Conservation (phyloP, 495 filamentous ascomycete species). For the Lasiosphaeria hispida region DNA sequence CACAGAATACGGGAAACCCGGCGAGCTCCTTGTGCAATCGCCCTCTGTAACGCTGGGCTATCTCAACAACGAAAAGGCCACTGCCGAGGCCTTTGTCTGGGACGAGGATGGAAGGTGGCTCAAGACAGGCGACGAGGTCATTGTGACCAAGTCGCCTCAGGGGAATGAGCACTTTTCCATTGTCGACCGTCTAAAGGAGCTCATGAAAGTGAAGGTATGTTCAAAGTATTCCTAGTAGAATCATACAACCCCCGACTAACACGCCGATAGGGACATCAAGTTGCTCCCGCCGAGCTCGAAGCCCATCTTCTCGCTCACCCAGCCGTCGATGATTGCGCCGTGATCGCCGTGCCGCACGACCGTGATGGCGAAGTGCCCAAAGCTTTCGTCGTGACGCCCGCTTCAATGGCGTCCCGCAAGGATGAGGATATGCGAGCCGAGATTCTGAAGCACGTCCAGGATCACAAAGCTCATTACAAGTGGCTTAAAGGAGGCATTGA, state of each 20-base stretch:
- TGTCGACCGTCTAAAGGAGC: conserved; percentile 86
- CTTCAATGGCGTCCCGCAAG: conserved; percentile 56
- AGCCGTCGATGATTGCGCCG: conserved; percentile 76
- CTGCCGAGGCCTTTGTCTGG: conserved; percentile 71
- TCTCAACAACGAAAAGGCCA: conserved; percentile 80
- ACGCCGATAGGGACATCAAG: conserved; percentile 69
- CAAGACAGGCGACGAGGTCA: conserved; percentile 81
- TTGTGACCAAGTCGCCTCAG: conserved; percentile 59
- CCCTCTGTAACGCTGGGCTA: conserved; percentile 82
- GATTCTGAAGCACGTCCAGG: conserved; percentile 73
- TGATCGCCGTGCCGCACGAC: conserved; percentile 77
- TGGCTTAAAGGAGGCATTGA: conserved; percentile 83
- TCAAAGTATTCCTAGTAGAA: too few species aligned
- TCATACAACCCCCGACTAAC: conserved; percentile 53
- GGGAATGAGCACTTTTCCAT: conserved; percentile 79
- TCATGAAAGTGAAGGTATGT: conserved; percentile 82
- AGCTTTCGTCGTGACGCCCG: conserved; percentile 77
- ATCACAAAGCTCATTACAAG: conserved; percentile 85
- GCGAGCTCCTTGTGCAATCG: conserved; percentile 74
- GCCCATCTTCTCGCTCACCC: conserved; percentile 82
- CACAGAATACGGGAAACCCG: conserved; percentile 69
- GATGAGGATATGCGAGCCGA: conserved; percentile 52
- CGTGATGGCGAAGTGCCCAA: conserved; percentile 80
- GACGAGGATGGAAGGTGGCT: conserved; percentile 74
- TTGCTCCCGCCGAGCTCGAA: conserved; percentile 88